Conservation (phyloP, 768 basidiomycete species). For the Boletus sensibilis region DNA sequence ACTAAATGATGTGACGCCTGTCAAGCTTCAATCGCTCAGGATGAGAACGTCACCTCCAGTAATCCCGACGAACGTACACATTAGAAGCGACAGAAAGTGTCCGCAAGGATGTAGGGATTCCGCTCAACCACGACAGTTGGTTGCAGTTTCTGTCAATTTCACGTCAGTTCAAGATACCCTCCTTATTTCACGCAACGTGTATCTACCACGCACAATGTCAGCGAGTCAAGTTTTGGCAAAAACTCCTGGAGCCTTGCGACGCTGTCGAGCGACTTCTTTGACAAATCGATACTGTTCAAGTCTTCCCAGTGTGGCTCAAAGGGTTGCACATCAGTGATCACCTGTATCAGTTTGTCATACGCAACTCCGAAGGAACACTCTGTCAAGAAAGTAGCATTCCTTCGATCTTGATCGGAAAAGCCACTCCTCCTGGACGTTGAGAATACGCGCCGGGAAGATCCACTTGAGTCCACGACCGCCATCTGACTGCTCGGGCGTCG, state of each 20-base stretch:
- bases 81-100: conserved; percentile 78
- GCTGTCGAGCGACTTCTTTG: conserved; percentile 57
- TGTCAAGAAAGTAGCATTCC: conserved; percentile 76
- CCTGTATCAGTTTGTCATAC: conserved; percentile 87
- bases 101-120: conserved; percentile 68
- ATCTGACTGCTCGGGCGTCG: conserved; percentile 40
- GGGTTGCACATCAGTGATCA: conserved; percentile 92
- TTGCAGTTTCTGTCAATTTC: conserved; percentile 58
- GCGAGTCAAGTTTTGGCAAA: conserved; percentile 71
- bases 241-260: conserved; percentile 84
- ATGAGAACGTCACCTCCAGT: conserved; percentile 11
- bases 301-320: conserved; percentile 95
- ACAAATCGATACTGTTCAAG: conserved; percentile 70
- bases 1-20: conserved; percentile 82
- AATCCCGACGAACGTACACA: conserved; percentile 41
- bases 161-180: conserved; percentile 16
- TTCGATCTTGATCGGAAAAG: conserved; percentile 32
- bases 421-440: conserved; percentile 45
- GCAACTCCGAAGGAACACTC: conserved; percentile 96
- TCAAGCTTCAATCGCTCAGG: conserved; percentile 54
- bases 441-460: conserved; percentile 40
- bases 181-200: conserved; percentile 1
- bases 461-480: conserved; percentile 20
- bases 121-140: conserved; percentile 76
- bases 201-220: conserved; percentile 64